Conservation (phyloP, 164 flowering plant species). For the Vitis cinerea region DNA sequence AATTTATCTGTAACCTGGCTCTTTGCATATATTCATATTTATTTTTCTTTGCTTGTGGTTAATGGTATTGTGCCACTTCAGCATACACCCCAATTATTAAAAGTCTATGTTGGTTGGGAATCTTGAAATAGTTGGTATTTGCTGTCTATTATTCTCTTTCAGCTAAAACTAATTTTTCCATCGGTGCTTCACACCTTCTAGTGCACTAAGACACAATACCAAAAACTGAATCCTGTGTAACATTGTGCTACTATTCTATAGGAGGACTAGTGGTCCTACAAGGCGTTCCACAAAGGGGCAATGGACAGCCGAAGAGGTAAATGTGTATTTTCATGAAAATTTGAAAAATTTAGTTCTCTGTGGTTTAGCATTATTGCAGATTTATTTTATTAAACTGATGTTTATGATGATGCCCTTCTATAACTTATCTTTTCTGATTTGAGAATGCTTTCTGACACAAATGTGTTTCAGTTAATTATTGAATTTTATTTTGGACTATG, state of each 20-base stretch:
- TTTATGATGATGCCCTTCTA: not conserved
- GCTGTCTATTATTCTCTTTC: not conserved
- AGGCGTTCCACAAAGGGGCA: constrained; percentile 97
- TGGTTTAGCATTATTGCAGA: no score
- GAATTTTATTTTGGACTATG: no score
- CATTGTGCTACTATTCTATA: constrained; percentile 22
- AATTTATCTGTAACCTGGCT: not conserved
- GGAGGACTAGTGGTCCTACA: constrained; percentile 97
- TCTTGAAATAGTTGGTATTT: not conserved
- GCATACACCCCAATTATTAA: not conserved
- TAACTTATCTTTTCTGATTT: no score
- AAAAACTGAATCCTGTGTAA: not conserved
- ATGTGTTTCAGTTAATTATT: no score
- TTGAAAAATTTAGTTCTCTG: no score
- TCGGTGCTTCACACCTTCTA: no score
- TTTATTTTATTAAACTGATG: not conserved
- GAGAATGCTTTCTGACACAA: no score
- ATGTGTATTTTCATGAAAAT: not conserved
- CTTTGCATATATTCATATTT: not conserved
- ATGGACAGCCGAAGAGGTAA: constrained; percentile 96
- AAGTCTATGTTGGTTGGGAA: not conserved
- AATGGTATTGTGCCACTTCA: not conserved
- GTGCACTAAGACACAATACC: not conserved
- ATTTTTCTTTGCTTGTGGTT: not conserved
- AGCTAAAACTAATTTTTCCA: not conserved